Evolutionary conservation across 768 basidiomycete genomes (phyloP).

Genomic region (Trichaptum fuscoviolaceum): DNA sequence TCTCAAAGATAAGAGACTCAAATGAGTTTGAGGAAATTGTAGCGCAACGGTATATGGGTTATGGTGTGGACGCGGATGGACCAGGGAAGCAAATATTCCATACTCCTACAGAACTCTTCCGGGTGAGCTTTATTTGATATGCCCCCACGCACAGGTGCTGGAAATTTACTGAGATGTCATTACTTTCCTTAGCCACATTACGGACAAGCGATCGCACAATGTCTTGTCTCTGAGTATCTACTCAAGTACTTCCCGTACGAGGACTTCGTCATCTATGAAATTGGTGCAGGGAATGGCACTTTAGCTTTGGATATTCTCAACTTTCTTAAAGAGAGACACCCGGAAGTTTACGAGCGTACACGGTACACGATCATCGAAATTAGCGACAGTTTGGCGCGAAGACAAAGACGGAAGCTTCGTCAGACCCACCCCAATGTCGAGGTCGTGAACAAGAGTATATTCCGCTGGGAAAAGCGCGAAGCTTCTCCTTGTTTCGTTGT

Average conservation of each 20-base stretch:
- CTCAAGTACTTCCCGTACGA: slow-evolving; percentile 95
- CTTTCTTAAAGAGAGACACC: slow-evolving; percentile 69
- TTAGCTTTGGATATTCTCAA: slow-evolving; percentile 85
- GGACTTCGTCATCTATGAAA: slow-evolving; percentile 93
- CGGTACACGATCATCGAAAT: slow-evolving; percentile 96
- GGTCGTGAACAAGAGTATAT: slow-evolving; percentile 74
- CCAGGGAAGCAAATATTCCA: slow-evolving; percentile 95
- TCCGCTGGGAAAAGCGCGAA: slow-evolving; percentile 74
- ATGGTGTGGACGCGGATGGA: slow-evolving; percentile 60
- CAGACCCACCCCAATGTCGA: slow-evolving; percentile 60
- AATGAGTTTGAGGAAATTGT: slow-evolving; percentile 79
- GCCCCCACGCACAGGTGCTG: slow-evolving; percentile 11
- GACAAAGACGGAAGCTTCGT: slow-evolving; percentile 66
- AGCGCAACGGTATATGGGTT: slow-evolving; percentile 67
- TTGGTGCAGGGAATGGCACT: slow-evolving; percentile 97
- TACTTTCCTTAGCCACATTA: slow-evolving; percentile 76
- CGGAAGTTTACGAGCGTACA: slow-evolving; percentile 91
- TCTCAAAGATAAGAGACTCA: slow-evolving; percentile 57
- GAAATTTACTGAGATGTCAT: neutral
- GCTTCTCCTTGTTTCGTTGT: slow-evolving; percentile 87
- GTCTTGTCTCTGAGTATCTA: slow-evolving; percentile 87
- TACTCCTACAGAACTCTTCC: slow-evolving; percentile 96
- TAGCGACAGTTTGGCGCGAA: slow-evolving; percentile 65
- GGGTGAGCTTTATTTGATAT: slow-evolving; percentile 42
- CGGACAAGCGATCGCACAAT: slow-evolving; percentile 84